phyloP scores from a whole-genome alignment of 2,329 filamentous ascomycete species.

The Colletotrichum sojae region DNA sequence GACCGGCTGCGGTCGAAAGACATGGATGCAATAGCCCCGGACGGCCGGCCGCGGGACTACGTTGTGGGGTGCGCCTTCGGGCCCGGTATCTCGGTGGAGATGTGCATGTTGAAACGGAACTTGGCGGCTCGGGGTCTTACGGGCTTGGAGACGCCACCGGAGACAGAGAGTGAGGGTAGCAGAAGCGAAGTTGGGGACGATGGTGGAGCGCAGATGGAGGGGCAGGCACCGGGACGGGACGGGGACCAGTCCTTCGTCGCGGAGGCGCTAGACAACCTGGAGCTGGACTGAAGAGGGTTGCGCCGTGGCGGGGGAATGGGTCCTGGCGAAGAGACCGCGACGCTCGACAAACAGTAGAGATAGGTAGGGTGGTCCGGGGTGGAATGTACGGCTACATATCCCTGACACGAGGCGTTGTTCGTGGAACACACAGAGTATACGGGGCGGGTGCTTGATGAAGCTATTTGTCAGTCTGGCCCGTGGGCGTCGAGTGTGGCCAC shows the following conservation, averaged over 20 bases:
- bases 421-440: conserved; percentile 9
- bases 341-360: neutral
- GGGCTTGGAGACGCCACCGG: conserved; percentile 66
- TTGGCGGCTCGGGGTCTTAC: conserved; percentile 47
- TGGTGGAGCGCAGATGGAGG: conserved; percentile 31
- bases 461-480: neutral
- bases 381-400: conserved; percentile 22
- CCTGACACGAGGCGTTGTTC: conserved; percentile 28
- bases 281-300: conserved; percentile 42
- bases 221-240: conserved; percentile 27
- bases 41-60: conserved; percentile 65
- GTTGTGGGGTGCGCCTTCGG: conserved; percentile 80
- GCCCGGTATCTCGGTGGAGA: conserved; percentile 77
- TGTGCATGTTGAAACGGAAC: conserved; percentile 74
- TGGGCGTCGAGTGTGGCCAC: neutral
- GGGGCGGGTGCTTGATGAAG: neutral
- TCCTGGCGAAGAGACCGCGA: neutral
- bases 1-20: conserved; percentile 71
- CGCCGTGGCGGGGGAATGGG: conserved; percentile 1
- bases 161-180: conserved; percentile 66
- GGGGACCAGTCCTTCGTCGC: conserved; percentile 41
- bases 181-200: conserved; percentile 58
- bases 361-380: conserved; percentile 12
- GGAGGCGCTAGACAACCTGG: conserved; percentile 43
- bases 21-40: conserved; percentile 70